Conservation (phyloP, 768 basidiomycete species). For the Kwoniella newhampshirensis region DNA sequence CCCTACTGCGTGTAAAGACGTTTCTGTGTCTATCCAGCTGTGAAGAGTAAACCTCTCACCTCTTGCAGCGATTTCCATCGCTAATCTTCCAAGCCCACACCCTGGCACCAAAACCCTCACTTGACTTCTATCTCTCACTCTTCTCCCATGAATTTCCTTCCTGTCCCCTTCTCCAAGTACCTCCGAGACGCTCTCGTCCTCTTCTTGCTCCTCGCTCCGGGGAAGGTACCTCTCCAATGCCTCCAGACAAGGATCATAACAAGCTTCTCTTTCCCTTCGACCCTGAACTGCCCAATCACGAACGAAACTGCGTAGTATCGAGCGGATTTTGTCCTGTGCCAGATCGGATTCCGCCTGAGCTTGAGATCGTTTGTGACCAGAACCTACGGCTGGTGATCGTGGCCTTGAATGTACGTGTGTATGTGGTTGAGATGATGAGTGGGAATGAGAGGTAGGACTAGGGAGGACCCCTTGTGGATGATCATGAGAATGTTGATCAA, state of each 20-base stretch:
- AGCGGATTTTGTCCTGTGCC: conserved; percentile 77
- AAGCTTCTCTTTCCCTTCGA: conserved; percentile 68
- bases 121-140: conserved; percentile 52
- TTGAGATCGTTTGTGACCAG: conserved; percentile 34
- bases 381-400: conserved; percentile 8
- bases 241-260: conserved; percentile 78
- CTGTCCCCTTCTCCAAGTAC: not conserved
- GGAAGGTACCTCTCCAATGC: conserved; percentile 65
- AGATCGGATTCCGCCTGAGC: conserved; percentile 24
- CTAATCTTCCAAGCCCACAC: conserved; percentile 80
- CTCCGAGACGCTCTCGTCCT: conserved; percentile 9
- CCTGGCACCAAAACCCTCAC: conserved; percentile 84
- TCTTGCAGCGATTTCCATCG: conserved; percentile 79
- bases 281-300: conserved; percentile 93
- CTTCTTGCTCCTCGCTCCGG: conserved; percentile 60
- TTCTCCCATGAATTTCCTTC: not conserved
- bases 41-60: conserved; percentile 60
- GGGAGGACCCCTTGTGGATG: conserved; percentile 2
- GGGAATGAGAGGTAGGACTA: conserved; percentile 43
- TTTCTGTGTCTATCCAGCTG: no score
- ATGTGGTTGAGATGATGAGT: conserved; percentile 31
- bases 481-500: conserved; percentile 21
- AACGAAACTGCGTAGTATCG: conserved; percentile 88
- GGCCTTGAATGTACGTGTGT: conserved; percentile 23
- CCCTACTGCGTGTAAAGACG: no score